Evolutionary conservation across 176 grass and related monocot genomes (phyloP).

Genomic region (Elaeis guineensis): DNA sequence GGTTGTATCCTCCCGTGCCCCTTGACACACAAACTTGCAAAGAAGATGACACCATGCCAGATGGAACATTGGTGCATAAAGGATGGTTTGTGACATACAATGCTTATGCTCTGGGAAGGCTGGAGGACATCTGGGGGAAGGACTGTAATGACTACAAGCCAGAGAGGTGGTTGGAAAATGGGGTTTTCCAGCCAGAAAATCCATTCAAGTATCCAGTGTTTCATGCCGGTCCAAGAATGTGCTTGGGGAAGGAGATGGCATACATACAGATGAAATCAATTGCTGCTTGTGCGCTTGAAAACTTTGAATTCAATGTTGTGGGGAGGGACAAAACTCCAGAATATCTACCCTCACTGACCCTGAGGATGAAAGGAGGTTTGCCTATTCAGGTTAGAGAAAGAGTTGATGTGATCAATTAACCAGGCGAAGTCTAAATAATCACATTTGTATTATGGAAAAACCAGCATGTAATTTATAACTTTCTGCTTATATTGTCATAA

Average conservation of each 20-base stretch:
- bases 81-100: constrained; percentile 19
- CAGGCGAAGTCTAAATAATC: no score
- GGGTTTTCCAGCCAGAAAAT: constrained; percentile 18
- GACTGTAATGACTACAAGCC: constrained; percentile 31
- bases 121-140: constrained; percentile 25
- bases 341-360: constrained; percentile 13
- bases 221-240: constrained; percentile 28
- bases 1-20: constrained; percentile 42
- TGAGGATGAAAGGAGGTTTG: constrained; percentile 19
- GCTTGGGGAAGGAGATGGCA: constrained; percentile 36
- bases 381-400: no score
- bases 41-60: constrained; percentile 23
- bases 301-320: constrained; percentile 3
- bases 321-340: not conserved
- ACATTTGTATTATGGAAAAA: no score
- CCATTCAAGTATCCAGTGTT: constrained; percentile 32
- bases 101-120: constrained; percentile 31
- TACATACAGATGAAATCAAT: constrained; percentile 38
- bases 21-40: constrained; percentile 12
- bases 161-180: constrained; percentile 34
- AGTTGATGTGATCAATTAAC: no score
- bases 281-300: constrained; percentile 1
- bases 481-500: no score
- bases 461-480: no score
- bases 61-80: constrained; percentile 19